These are phyloP conservation scores for Sonneratia caseolaris DNA, from an alignment of 345 rosid genomes.

Conservation along the genomic window DNA sequence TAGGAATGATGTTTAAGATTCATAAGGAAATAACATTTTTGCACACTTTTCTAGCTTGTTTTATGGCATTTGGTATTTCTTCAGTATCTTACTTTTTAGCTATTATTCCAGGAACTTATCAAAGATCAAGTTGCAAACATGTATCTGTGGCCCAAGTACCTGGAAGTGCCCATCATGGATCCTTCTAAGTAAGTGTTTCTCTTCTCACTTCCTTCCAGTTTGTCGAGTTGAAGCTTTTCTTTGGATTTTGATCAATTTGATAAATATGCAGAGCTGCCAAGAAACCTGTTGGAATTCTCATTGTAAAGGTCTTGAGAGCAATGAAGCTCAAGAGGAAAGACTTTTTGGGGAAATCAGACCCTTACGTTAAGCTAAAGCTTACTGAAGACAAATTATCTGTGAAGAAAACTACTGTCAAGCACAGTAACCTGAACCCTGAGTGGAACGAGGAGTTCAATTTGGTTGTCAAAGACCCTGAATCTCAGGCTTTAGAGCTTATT, in stretches of 20 bases:
- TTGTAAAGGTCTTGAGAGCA: slow-evolving; percentile 61
- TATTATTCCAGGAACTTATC: slow-evolving; percentile 59
- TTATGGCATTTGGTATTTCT: neutral
- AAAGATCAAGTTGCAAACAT: slow-evolving; percentile 90
- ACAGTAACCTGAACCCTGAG: slow-evolving; percentile 77
- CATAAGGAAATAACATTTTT: too few species aligned
- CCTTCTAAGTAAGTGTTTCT: slow-evolving; percentile 45
- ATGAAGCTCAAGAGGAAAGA: slow-evolving; percentile 77
- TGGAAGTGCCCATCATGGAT: slow-evolving; percentile 74
- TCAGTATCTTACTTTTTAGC: neutral
- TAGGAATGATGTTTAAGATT: too few species aligned
- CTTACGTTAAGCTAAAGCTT: slow-evolving; percentile 78
- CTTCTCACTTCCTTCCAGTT: slow-evolving; percentile 1
- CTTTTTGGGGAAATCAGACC: slow-evolving; percentile 80
- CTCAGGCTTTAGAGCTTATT: slow-evolving; percentile 49
- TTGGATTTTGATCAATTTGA: slow-evolving; percentile 1
- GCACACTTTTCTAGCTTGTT: neutral
- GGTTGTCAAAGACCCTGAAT: slow-evolving; percentile 66
- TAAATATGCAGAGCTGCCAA: slow-evolving; percentile 45
- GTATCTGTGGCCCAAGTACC: slow-evolving; percentile 93
- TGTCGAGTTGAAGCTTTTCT: neutral
- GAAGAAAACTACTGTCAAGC: slow-evolving; percentile 75
- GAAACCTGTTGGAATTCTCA: slow-evolving; percentile 79
- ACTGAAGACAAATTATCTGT: slow-evolving; percentile 62
- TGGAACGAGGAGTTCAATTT: slow-evolving; percentile 87